Evolutionary conservation across 257 asterid genomes (phyloP).

Genomic region (Nicotiana benthamiana): DNA sequence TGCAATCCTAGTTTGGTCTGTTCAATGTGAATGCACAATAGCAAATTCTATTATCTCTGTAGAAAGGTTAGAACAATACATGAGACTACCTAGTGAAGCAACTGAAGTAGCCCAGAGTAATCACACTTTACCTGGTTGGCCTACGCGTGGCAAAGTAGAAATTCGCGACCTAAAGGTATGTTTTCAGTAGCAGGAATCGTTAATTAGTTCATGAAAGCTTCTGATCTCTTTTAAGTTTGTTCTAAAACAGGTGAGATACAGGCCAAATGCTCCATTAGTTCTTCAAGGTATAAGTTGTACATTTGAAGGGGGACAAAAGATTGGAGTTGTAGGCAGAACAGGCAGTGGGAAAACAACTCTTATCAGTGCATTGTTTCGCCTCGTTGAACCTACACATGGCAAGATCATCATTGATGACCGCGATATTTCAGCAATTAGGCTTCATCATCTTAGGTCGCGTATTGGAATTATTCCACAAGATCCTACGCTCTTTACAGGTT

Average conservation of each 20-base stretch:
- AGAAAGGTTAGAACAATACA: slow-evolving; percentile 5
- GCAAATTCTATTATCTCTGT: background rate
- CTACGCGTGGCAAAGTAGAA: background rate
- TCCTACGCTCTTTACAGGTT: slow-evolving; percentile 2
- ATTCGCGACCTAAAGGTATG: background rate
- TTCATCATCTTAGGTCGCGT: slow-evolving; percentile 2
- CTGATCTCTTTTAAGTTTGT: background rate
- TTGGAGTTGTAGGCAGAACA: slow-evolving; percentile 16
- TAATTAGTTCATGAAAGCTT: background rate
- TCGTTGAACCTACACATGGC: slow-evolving; percentile 10
- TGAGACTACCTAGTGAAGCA: slow-evolving; percentile 1
- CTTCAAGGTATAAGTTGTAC: slow-evolving; percentile 2
- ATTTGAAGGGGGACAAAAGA: slow-evolving; percentile 8
- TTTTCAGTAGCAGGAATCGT: background rate
- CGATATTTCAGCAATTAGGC: background rate
- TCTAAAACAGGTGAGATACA: background rate
- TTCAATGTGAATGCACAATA: background rate
- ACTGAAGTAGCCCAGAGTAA: background rate
- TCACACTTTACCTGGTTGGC: background rate
- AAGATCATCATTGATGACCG: slow-evolving; percentile 4
- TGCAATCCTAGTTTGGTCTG: background rate
- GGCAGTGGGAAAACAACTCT: slow-evolving; percentile 18
- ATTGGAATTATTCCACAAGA: slow-evolving; percentile 10
- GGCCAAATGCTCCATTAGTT: slow-evolving; percentile 4
- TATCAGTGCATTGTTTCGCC: background rate